phyloP scores from a whole-genome alignment of 352 stramenopile genomes.

The Pythium rishiriense region DNA sequence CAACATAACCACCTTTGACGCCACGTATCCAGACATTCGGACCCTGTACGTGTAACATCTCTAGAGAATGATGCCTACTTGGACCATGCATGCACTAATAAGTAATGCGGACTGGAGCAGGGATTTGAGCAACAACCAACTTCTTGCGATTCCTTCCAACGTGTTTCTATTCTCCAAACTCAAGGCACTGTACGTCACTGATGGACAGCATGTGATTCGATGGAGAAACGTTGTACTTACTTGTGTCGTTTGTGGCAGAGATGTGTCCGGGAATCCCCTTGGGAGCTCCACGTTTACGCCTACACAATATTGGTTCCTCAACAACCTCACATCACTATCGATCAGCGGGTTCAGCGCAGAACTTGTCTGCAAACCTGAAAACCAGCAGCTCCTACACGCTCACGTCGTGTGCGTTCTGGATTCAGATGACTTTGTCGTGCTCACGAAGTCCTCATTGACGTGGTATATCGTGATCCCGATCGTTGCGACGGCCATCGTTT shows the following conservation, averaged over 20 bases:
- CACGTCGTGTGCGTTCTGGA: slow-evolving; percentile 13
- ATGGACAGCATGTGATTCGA: background rate
- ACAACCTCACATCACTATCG: slow-evolving; percentile 1
- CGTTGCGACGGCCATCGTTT: background rate
- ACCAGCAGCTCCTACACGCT: slow-evolving; percentile 4
- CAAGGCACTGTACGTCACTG: slow-evolving; percentile 8
- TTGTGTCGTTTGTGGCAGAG: background rate
- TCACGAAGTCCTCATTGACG: slow-evolving; percentile 10
- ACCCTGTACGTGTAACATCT: slow-evolving; percentile 8
- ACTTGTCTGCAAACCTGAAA: background rate
- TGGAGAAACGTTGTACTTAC: too few relatives aligned
- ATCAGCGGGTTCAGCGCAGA: slow-evolving; percentile 1
- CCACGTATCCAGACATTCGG: slow-evolving; percentile 2
- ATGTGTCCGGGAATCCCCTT: slow-evolving; percentile 13
- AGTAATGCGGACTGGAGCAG: background rate
- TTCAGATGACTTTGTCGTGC: background rate
- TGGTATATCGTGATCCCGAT: slow-evolving; percentile 2
- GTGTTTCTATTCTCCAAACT: slow-evolving; percentile 16
- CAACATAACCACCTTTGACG: slow-evolving; percentile 1
- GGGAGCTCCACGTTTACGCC: background rate
- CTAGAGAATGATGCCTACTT: too few relatives aligned
- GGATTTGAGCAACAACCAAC: slow-evolving; percentile 17
- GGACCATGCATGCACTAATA: too few relatives aligned
- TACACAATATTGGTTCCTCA: slow-evolving; percentile 8
- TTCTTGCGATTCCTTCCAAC: slow-evolving; percentile 8